Conservation (phyloP, 768 basidiomycete genomes). For the Termitomyces sp. region DNA sequence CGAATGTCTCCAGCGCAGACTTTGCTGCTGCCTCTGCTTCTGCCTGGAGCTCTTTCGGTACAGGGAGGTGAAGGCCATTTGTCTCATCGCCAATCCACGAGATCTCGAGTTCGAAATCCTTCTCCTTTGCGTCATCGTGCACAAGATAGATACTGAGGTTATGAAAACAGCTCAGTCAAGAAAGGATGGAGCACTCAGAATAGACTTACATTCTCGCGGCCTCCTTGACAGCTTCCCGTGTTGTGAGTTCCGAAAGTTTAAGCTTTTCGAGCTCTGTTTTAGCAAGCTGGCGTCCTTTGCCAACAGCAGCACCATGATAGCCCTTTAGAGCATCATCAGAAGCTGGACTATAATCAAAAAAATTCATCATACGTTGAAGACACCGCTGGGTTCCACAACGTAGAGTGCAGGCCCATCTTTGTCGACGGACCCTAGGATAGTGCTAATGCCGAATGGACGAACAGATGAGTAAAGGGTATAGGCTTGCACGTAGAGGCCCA, state of each 20-base stretch:
- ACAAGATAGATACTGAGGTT: conserved; percentile 84
- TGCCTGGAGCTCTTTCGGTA: conserved; percentile 78
- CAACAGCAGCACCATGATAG: conserved; percentile 93
- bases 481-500: conserved; percentile 87
- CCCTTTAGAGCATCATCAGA: conserved; percentile 47
- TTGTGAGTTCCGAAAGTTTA: conserved; percentile 73
- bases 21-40: conserved; percentile 89
- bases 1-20: conserved; percentile 66
- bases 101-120: conserved; percentile 97
- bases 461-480: conserved; percentile 99
- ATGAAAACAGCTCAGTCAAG: background rate
- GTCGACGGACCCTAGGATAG: conserved; percentile 87
- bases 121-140: conserved; percentile 97
- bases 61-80: conserved; percentile 69
- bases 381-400: conserved; percentile 92
- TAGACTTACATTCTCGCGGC: conserved; percentile 87
- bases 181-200: background rate
- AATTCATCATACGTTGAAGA: conserved; percentile 64
- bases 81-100: conserved; percentile 93
- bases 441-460: conserved; percentile 93
- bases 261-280: conserved; percentile 99
- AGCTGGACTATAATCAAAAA: background rate
- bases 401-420: conserved; percentile 82
- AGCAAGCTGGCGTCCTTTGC: conserved; percentile 96
- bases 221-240: conserved; percentile 83